Evolutionary conservation across 2,329 filamentous ascomycete genomes (phyloP).

Genomic region (Colletotrichum cereale): DNA sequence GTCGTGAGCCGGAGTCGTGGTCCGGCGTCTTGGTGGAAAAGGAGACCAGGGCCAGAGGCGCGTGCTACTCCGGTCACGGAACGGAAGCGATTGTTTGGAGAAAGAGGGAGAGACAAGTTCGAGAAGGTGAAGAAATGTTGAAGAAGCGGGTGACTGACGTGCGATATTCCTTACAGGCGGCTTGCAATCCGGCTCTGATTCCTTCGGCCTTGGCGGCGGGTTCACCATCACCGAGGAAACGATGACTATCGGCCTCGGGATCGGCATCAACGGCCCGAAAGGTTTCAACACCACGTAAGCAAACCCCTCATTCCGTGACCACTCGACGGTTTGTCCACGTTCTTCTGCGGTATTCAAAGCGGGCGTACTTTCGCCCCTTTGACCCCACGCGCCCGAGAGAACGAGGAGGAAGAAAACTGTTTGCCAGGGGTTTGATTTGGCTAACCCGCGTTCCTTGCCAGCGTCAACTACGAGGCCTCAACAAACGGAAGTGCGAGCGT

Average conservation of each 20-base stretch:
- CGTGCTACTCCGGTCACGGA: neutral
- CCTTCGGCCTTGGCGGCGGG: slow-evolving; percentile 35
- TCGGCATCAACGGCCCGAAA: slow-evolving; percentile 19
- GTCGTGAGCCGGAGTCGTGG: neutral
- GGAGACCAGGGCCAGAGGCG: neutral
- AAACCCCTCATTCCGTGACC: neutral
- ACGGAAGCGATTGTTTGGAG: neutral
- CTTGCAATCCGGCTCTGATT: slow-evolving; percentile 30
- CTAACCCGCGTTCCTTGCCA: neutral
- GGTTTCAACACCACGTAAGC: slow-evolving; percentile 29
- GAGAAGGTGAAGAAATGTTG: neutral
- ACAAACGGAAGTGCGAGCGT: slow-evolving; percentile 27
- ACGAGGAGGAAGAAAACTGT: neutral
- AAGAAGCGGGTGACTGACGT: neutral
- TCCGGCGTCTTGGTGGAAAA: neutral
- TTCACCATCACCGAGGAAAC: slow-evolving; percentile 36
- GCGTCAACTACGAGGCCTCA: slow-evolving; percentile 29
- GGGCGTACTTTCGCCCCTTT: neutral
- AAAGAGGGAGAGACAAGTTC: no score
- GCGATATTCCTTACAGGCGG: slow-evolving; percentile 1
- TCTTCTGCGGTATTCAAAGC: neutral
- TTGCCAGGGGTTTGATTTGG: neutral
- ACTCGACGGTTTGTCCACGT: neutral
- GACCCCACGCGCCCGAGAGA: neutral
- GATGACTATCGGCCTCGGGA: slow-evolving; percentile 32